Conservation (phyloP, 331 rosid species). For the Malus hybrid region DNA sequence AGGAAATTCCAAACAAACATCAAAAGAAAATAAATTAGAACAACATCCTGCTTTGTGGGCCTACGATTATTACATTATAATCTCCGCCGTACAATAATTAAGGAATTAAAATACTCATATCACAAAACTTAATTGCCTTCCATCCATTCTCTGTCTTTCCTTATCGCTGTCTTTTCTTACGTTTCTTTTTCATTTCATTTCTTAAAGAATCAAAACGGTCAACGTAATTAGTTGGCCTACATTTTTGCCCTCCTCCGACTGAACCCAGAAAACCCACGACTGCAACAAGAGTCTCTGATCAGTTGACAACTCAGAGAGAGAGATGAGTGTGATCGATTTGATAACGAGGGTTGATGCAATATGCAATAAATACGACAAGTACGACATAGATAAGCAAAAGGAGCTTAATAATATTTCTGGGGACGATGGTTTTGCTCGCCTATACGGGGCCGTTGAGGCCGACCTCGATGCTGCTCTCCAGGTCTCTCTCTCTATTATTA, state of each 20-base stretch:
- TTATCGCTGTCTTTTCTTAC: not conserved
- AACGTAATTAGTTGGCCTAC: not conserved
- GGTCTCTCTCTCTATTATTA: not conserved
- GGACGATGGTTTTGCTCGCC: conserved; percentile 27
- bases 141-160: not conserved
- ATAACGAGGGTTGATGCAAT: conserved; percentile 28
- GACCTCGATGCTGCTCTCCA: conserved; percentile 18
- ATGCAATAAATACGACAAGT: conserved; percentile 31
- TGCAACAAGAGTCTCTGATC: not conserved
- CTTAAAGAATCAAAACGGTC: not conserved
- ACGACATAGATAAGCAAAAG: conserved; percentile 24
- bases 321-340: conserved; percentile 18
- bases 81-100: too few relatives aligned
- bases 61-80: too few relatives aligned
- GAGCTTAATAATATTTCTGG: conserved; percentile 7
- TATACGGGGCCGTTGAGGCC: conserved; percentile 15
- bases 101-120: too few relatives aligned
- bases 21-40: too few relatives aligned
- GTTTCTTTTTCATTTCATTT: not conserved
- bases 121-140: not conserved
- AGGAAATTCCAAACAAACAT: not conserved
- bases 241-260: not conserved
- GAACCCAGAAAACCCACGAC: not conserved
- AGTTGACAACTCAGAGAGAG: not conserved
- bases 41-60: too few relatives aligned